phyloP scores from a whole-genome alignment of 805 yeast genomes.

The Metschnikowia continentalis region DNA sequence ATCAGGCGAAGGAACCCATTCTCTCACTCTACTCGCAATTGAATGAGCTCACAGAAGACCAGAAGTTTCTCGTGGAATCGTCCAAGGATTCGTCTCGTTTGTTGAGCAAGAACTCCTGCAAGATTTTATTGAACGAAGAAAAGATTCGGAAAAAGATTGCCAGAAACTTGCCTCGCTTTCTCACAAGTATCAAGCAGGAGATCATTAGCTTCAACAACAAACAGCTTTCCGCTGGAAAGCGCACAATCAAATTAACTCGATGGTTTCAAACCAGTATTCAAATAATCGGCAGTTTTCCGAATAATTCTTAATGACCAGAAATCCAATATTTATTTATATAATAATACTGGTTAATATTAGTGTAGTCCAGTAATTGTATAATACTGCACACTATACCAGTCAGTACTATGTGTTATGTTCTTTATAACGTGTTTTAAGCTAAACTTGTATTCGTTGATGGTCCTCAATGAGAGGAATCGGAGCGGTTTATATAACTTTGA shows the following conservation, averaged over 20 bases:
- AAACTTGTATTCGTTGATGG: too few relatives aligned
- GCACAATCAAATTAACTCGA: slow-evolving; percentile 14
- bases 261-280: too few relatives aligned
- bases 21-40: slow-evolving; percentile 54
- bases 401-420: too few relatives aligned
- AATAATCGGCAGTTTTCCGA: too few relatives aligned
- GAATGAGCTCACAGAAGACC: slow-evolving; percentile 55
- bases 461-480: too few relatives aligned
- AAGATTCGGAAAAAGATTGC: slow-evolving; percentile 62
- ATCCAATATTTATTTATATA: too few relatives aligned
- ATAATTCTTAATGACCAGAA: too few relatives aligned
- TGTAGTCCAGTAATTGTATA: too few relatives aligned
- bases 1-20: slow-evolving; percentile 50
- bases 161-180: slow-evolving; percentile 63
- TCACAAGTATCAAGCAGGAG: slow-evolving; percentile 47
- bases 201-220: slow-evolving; percentile 46
- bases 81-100: slow-evolving; percentile 78
- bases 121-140: slow-evolving; percentile 76
- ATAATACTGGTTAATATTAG: too few relatives aligned
- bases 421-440: too few relatives aligned
- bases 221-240: slow-evolving; percentile 17
- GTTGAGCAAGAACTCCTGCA: slow-evolving; percentile 69
- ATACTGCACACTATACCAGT: too few relatives aligned
- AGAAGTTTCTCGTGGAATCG: slow-evolving; percentile 58
- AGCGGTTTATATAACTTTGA: too few relatives aligned